phyloP scores from a whole-genome alignment of 805 yeast species.

The Millerozyma miso region DNA sequence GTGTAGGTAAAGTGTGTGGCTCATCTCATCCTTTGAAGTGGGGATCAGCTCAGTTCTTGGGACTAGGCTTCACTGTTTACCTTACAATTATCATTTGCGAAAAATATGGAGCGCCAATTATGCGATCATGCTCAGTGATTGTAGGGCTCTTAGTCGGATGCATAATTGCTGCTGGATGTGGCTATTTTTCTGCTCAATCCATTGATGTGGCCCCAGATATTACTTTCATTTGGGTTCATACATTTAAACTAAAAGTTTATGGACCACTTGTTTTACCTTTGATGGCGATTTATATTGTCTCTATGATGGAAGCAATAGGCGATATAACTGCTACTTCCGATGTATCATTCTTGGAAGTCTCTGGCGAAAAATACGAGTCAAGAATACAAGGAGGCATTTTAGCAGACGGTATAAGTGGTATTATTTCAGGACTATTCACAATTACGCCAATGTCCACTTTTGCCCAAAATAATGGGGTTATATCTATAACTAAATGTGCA shows the following conservation, averaged over 20 bases:
- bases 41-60: constrained; percentile 86
- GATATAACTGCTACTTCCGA: constrained; percentile 93
- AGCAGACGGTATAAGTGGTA: constrained; percentile 82
- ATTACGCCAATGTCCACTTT: constrained; percentile 88
- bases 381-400: constrained; percentile 90
- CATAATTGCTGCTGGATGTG: constrained; percentile 87
- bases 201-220: constrained; percentile 75
- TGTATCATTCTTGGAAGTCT: constrained; percentile 80
- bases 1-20: constrained; percentile 35
- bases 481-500: constrained; percentile 88
- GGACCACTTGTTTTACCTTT: constrained; percentile 86
- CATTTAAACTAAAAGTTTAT: constrained; percentile 70
- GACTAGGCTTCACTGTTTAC: constrained; percentile 81
- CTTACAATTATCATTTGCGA: constrained; percentile 71
- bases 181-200: constrained; percentile 58
- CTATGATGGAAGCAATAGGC: constrained; percentile 93
- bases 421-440: constrained; percentile 73
- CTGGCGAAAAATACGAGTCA: constrained; percentile 76
- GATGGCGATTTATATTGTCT: constrained; percentile 73
- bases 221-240: constrained; percentile 86
- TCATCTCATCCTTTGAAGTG: constrained; percentile 56
- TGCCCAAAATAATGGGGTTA: constrained; percentile 95
- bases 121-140: constrained; percentile 92
- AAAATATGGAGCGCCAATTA: constrained; percentile 88
- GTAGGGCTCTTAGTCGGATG: constrained; percentile 82